These are phyloP conservation scores for Saksenaea oblongispora DNA, from an alignment of 371 early-diverging fungal genomes.

Conservation along the genomic window DNA sequence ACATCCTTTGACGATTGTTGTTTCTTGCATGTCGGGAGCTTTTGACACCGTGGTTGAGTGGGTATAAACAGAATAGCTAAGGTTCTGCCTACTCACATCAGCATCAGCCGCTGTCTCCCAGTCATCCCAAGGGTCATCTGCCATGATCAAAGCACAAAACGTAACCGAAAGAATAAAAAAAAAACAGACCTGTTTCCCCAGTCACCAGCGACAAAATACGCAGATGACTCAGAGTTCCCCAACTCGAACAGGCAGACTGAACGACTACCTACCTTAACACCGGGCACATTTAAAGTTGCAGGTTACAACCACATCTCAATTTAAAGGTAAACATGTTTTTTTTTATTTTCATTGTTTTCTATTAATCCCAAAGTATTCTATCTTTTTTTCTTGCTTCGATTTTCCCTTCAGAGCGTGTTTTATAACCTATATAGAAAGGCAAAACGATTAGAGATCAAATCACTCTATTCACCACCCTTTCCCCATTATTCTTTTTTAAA, in stretches of 20 bases:
- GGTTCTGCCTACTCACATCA: slow-evolving; percentile 19
- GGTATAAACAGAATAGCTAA: neutral
- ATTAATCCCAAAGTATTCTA: too few species aligned
- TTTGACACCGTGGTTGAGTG: slow-evolving; percentile 9
- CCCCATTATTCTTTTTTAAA: neutral
- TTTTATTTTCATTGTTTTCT: too few species aligned
- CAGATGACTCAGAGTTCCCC: too few species aligned
- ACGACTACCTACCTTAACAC: too few species aligned
- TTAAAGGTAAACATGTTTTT: too few species aligned
- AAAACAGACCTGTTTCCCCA: too few species aligned
- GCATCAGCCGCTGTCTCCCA: slow-evolving; percentile 48
- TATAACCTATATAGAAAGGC: neutral
- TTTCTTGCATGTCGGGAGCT: neutral
- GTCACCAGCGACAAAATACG: too few species aligned
- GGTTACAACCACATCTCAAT: too few species aligned
- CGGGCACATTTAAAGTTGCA: too few species aligned
- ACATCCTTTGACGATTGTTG: slow-evolving; percentile 10
- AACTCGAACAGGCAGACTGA: too few species aligned
- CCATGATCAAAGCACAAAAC: slow-evolving; percentile 6
- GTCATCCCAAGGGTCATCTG: slow-evolving; percentile 44
- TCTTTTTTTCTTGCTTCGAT: neutral
- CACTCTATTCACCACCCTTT: neutral
- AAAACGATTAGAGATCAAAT: neutral
- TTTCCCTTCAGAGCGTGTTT: neutral
- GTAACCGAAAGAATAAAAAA: neutral